Evolutionary conservation across 179 eudicot species (phyloP).

Genomic region (Carnegiea gigantea): DNA sequence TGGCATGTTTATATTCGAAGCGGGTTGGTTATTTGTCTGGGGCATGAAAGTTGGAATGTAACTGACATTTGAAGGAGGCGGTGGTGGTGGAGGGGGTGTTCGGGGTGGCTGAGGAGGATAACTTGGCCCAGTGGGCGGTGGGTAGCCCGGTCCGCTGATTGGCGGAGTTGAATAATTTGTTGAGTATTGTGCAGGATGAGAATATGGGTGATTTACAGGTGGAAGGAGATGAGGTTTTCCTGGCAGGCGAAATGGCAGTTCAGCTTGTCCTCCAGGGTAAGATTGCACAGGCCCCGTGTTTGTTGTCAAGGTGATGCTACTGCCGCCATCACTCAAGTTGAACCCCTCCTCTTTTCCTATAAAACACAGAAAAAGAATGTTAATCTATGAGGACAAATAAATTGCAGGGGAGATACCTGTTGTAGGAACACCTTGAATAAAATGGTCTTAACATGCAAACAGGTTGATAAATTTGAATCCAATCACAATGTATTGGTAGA

Average conservation of each 20-base stretch:
- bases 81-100: constrained; percentile 43
- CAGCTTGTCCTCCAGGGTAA: constrained; percentile 28
- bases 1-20: constrained; percentile 60
- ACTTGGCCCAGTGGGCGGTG: constrained; percentile 27
- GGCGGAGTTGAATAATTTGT: constrained; percentile 37
- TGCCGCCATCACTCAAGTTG: constrained; percentile 39
- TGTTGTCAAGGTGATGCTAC: constrained; percentile 15
- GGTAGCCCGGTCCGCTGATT: constrained; percentile 34
- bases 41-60: constrained; percentile 49
- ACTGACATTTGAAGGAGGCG: constrained; percentile 52
- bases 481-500: too few species aligned
- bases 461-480: too few species aligned
- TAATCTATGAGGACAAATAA: not conserved
- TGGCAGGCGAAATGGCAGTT: constrained; percentile 22
- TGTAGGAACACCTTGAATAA: too few species aligned
- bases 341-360: constrained; percentile 56
- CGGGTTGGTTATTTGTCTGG: constrained; percentile 27
- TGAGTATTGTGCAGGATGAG: constrained; percentile 38
- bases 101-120: constrained; percentile 21
- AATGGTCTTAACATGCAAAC: too few species aligned
- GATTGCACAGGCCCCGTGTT: constrained; percentile 33
- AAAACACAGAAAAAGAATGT: not conserved
- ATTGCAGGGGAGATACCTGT: not conserved
- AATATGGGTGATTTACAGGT: constrained; percentile 26
- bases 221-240: constrained; percentile 30